Conservation (phyloP, 176 grass and related monocot species). For the Puya raimondii region DNA sequence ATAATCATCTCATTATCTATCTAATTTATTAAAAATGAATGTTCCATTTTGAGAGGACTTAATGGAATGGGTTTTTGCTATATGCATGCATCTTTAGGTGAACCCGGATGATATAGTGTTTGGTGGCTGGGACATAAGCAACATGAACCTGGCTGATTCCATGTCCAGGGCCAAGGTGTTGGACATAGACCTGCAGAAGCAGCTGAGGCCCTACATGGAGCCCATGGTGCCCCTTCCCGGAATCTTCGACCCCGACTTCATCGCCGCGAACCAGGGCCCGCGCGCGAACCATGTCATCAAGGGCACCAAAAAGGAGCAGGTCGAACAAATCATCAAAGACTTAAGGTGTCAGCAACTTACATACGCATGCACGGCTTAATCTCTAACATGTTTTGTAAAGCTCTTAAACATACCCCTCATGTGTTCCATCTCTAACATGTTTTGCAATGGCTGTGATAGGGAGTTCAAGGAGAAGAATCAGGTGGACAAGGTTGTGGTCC, state of each 20-base stretch:
- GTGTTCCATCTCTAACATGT: too few species aligned
- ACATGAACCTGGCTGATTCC: slow-evolving; percentile 88
- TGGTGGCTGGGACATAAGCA: slow-evolving; percentile 94
- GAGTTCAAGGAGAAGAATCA: slow-evolving; percentile 94
- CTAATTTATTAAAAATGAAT: too few species aligned
- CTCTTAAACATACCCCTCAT: too few species aligned
- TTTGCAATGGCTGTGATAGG: slow-evolving; percentile 6
- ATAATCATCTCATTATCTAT: too few species aligned
- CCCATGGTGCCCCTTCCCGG: slow-evolving; percentile 81
- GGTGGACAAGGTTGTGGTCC: slow-evolving; percentile 82
- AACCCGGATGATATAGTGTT: slow-evolving; percentile 92
- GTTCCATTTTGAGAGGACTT: background rate
- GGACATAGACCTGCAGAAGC: slow-evolving; percentile 97
- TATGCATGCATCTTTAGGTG: slow-evolving; percentile 33
- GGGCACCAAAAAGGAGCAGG: slow-evolving; percentile 81
- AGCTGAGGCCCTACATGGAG: slow-evolving; percentile 95
- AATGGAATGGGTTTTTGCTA: background rate
- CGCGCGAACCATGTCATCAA: slow-evolving; percentile 58
- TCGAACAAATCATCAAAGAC: slow-evolving; percentile 83
- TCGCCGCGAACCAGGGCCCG: slow-evolving; percentile 75
- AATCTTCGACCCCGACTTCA: slow-evolving; percentile 82
- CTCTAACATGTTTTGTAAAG: too few species aligned
- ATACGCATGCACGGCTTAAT: background rate
- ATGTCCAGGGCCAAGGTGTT: slow-evolving; percentile 94
- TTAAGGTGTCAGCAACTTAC: slow-evolving; percentile 37